phyloP scores from a whole-genome alignment of 2,329 filamentous ascomycete genomes.

The Colletotrichum sublineola region DNA sequence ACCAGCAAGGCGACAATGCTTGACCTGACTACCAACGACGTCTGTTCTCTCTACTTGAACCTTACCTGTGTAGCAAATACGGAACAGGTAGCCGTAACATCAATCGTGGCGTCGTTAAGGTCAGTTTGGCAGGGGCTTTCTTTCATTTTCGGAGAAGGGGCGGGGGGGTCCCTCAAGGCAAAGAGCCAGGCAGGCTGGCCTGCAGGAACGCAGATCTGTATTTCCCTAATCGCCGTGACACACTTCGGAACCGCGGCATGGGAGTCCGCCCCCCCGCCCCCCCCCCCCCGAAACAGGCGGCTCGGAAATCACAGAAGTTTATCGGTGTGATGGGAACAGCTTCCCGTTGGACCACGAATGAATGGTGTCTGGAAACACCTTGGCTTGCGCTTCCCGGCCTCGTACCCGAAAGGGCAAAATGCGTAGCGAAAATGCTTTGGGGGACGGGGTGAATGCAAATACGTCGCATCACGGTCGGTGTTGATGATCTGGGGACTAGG shows the following conservation, averaged over 20 bases:
- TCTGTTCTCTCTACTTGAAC: too few species aligned
- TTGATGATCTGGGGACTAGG: not conserved
- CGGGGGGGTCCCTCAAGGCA: too few species aligned
- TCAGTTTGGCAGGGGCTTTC: not conserved
- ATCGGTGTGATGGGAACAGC: not conserved
- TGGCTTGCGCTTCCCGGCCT: not conserved
- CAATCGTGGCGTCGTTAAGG: not conserved
- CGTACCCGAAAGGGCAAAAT: not conserved
- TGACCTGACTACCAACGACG: too few species aligned
- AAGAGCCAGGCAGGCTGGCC: not conserved
- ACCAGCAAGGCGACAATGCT: too few species aligned
- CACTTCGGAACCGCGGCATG: not conserved
- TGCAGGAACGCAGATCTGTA: conserved; percentile 13
- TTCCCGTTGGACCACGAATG: not conserved
- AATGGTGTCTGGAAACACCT: not conserved
- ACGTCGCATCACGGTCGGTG: not conserved
- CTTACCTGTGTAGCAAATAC: not conserved
- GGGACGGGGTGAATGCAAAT: not conserved
- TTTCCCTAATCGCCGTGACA: conserved; percentile 8
- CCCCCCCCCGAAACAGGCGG: not conserved
- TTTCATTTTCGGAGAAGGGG: too few species aligned
- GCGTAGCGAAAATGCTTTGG: not conserved
- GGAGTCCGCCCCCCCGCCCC: not conserved
- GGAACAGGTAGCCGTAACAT: not conserved
- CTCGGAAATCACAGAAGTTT: not conserved